A percentile compares a stretch with the other conserved stretches of the same genome.
Evolutionary conservation across 345 rosid species (phyloP).

Genomic region (Xanthoceras sorbifolium): DNA sequence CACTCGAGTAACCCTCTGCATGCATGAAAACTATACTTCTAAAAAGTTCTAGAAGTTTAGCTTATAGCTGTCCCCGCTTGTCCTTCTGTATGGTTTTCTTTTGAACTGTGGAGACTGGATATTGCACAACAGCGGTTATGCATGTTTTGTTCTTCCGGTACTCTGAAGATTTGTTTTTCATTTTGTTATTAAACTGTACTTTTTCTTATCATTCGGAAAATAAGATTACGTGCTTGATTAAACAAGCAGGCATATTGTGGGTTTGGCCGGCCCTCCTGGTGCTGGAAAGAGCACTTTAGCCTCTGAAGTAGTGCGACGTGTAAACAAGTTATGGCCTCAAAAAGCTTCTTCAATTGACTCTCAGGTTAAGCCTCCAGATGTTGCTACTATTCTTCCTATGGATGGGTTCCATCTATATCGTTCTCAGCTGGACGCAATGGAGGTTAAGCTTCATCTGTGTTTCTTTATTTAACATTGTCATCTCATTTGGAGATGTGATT

Average conservation of each 20-base stretch:
- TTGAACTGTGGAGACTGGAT: background rate
- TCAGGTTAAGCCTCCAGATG: constrained; percentile 66
- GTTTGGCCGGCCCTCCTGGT: constrained; percentile 96
- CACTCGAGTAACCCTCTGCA: background rate
- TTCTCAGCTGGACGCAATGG: constrained; percentile 90
- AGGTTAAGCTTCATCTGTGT: constrained; percentile 49
- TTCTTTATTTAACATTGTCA: constrained; percentile 4
- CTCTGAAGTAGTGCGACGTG: constrained; percentile 63
- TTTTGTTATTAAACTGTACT: background rate
- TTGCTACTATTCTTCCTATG: constrained; percentile 85
- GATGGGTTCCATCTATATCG: constrained; percentile 95
- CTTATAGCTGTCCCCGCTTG: background rate
- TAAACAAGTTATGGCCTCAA: constrained; percentile 73
- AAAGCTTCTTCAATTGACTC: constrained; percentile 64
- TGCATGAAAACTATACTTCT: background rate
- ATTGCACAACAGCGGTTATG: constrained; percentile 7
- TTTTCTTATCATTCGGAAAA: background rate
- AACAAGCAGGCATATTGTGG: constrained; percentile 66
- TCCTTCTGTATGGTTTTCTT: background rate
- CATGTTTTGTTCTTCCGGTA: background rate
- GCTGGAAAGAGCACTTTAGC: constrained; percentile 92
- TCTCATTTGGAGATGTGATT: constrained; percentile 1
- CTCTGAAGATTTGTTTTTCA: background rate
- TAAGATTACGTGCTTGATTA: constrained; percentile 13
- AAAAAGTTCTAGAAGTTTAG: background rate